These are phyloP conservation scores for Golubevia sp. DNA, from an alignment of 1,284 basidiomycete genomes.

Conservation along the genomic window DNA sequence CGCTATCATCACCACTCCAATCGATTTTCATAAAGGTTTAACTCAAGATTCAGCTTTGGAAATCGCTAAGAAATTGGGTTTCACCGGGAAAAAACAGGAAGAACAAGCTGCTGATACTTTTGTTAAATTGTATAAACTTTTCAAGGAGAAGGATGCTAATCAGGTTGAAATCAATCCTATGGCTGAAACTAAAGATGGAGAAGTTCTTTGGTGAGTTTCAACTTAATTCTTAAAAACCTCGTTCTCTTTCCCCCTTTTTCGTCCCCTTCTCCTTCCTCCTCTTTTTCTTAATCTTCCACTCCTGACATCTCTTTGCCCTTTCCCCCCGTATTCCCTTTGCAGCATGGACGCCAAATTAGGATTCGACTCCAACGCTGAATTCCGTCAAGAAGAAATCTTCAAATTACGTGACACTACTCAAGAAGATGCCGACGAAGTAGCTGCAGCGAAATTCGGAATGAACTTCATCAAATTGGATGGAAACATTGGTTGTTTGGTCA, in stretches of 20 bases:
- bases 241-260: no score
- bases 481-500: constrained; percentile 61
- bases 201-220: constrained; percentile 35
- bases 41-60: constrained; percentile 37
- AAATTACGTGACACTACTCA: constrained; percentile 52
- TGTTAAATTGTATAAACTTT: constrained; percentile 59
- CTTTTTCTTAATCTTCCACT: no score
- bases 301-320: not conserved
- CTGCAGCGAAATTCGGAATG: constrained; percentile 56
- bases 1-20: constrained; percentile 59
- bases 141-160: constrained; percentile 57
- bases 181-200: constrained; percentile 58
- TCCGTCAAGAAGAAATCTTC: constrained; percentile 56
- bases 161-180: constrained; percentile 62
- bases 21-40: constrained; percentile 55
- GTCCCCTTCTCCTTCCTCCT: no score
- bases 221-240: no score
- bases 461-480: constrained; percentile 62
- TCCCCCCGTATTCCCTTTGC: not conserved
- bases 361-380: constrained; percentile 60
- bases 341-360: constrained; percentile 61
- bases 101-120: constrained; percentile 58
- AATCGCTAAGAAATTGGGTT: constrained; percentile 60
- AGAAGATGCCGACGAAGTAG: constrained; percentile 58
- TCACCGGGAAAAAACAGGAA: constrained; percentile 53